A percentile compares a stretch with the other conserved stretches of the same genome.
These are phyloP conservation scores for Serendipita sp. DNA, from an alignment of 768 basidiomycete genomes.

Conservation along the genomic window DNA sequence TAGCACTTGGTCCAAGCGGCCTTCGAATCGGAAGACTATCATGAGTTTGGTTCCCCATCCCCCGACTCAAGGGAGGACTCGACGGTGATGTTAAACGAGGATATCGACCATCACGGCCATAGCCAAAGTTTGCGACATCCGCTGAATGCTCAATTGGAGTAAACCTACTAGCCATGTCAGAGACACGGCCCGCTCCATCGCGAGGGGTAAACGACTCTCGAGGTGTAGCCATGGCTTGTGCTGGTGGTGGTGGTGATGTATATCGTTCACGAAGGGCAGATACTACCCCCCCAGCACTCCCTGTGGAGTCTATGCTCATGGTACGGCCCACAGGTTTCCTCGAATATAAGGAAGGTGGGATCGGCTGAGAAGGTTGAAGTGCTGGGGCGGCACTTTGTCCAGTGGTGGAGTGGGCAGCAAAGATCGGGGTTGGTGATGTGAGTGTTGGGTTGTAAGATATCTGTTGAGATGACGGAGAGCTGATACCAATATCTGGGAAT, in stretches of 20 bases:
- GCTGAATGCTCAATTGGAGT: not conserved
- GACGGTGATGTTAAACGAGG: not conserved
- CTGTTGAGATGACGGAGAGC: not conserved
- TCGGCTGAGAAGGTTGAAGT: not conserved
- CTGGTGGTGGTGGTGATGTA: not conserved
- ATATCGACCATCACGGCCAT: not conserved
- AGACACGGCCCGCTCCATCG: not conserved
- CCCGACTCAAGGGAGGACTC: not conserved
- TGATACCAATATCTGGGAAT: not conserved
- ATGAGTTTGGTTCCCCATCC: not conserved
- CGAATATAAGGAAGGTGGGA: not conserved
- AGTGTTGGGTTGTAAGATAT: not conserved
- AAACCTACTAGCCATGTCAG: constrained; percentile 4
- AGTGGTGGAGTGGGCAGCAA: not conserved
- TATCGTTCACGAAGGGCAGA: constrained; percentile 2
- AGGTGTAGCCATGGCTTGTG: not conserved
- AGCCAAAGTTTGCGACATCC: not conserved
- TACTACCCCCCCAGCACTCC: not conserved
- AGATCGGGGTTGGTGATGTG: not conserved
- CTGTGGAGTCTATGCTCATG: constrained; percentile 1
- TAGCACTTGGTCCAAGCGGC: not conserved
- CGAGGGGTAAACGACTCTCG: not conserved
- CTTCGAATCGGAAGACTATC: constrained; percentile 2
- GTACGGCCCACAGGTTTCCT: not conserved
- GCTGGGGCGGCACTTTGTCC: not conserved